Percentiles rank a stretch among this genome's conserved stretches.
Conservation (phyloP, 2,329 filamentous ascomycete species). For the Beauveria bassiana region DNA sequence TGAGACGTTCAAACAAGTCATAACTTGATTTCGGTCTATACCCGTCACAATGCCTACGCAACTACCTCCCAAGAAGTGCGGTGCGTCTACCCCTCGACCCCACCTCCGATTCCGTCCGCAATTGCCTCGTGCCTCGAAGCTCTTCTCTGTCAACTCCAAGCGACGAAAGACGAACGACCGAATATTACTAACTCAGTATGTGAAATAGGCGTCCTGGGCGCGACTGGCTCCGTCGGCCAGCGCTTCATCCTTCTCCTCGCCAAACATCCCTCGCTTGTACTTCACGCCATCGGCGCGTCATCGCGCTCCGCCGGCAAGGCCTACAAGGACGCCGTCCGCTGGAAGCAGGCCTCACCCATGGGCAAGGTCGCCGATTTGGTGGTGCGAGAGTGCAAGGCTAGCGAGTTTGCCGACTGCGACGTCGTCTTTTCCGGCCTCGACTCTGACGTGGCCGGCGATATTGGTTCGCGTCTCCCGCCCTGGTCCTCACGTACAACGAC, state of each 20-base stretch:
- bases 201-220: slow-evolving; percentile 65
- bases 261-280: slow-evolving; percentile 76
- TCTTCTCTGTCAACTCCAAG: neutral
- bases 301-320: slow-evolving; percentile 84
- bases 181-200: neutral
- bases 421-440: slow-evolving; percentile 90
- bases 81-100: slow-evolving; percentile 28
- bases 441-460: slow-evolving; percentile 83
- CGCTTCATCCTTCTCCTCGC: slow-evolving; percentile 90
- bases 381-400: slow-evolving; percentile 75
- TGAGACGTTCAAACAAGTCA: neutral
- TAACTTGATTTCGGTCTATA: neutral
- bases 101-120: slow-evolving; percentile 8
- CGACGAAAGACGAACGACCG: too few relatives aligned
- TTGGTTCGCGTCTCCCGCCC: slow-evolving; percentile 51
- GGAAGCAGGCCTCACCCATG: slow-evolving; percentile 89
- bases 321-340: slow-evolving; percentile 87
- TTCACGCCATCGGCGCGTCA: slow-evolving; percentile 86
- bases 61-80: slow-evolving; percentile 52
- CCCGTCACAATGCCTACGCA: slow-evolving; percentile 26
- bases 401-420: slow-evolving; percentile 82
- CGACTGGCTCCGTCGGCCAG: slow-evolving; percentile 90
- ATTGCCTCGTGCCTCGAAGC: neutral
- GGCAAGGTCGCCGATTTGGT: slow-evolving; percentile 71
- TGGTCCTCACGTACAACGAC: neutral